Evolutionary conservation across 2,329 filamentous ascomycete species (phyloP).

Genomic region (Hypoxylon sp.): DNA sequence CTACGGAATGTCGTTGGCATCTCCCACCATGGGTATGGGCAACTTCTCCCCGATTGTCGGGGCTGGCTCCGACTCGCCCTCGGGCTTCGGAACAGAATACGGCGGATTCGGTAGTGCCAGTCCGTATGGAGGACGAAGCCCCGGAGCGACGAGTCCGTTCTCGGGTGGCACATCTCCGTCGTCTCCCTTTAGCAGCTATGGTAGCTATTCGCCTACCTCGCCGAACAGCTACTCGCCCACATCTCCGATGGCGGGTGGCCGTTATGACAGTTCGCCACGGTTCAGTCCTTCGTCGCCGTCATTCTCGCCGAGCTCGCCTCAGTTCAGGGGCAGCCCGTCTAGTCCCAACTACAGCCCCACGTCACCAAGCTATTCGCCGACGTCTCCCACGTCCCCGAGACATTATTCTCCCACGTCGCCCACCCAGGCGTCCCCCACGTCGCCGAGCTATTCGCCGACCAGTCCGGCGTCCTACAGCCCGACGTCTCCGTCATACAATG

Average conservation of each 20-base stretch:
- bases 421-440: constrained; percentile 71
- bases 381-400: constrained; percentile 63
- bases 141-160: constrained; percentile 78
- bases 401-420: constrained; percentile 78
- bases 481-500: constrained; percentile 66
- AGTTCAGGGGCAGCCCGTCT: constrained; percentile 61
- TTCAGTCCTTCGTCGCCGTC: constrained; percentile 71
- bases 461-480: constrained; percentile 77
- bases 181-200: constrained; percentile 65
- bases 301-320: constrained; percentile 62
- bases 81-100: constrained; percentile 71
- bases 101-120: constrained; percentile 64
- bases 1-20: constrained; percentile 65
- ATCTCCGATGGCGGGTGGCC: constrained; percentile 69
- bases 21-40: constrained; percentile 62
- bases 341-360: constrained; percentile 71
- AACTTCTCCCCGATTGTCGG: constrained; percentile 81
- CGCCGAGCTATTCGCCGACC: constrained; percentile 75
- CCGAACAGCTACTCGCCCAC: constrained; percentile 81
- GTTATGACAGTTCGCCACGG: constrained; percentile 66
- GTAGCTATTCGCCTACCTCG: constrained; percentile 78
- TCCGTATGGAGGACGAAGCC: constrained; percentile 73
- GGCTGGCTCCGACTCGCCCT: constrained; percentile 74
- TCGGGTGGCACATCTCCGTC: constrained; percentile 71
- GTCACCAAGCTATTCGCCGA: constrained; percentile 70